These are phyloP conservation scores for Ceratocystis variospora DNA, from an alignment of 2,329 filamentous ascomycete species.

Conservation along the genomic window DNA sequence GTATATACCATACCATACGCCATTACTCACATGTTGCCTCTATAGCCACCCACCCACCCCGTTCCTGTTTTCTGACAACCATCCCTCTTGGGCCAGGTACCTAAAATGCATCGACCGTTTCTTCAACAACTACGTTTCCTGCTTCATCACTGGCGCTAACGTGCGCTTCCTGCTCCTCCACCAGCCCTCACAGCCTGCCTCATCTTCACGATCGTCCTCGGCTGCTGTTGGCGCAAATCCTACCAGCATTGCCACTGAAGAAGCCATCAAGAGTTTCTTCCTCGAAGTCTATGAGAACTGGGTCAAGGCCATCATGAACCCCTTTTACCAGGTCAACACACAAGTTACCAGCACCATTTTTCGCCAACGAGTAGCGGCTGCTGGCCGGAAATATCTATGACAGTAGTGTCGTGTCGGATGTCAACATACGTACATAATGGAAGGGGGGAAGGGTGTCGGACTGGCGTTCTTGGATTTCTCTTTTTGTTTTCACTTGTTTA, in stretches of 20 bases:
- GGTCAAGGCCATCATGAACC: slow-evolving; percentile 94
- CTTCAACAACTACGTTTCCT: slow-evolving; percentile 88
- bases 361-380: slow-evolving; percentile 63
- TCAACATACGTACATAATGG: background rate
- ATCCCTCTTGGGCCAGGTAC: slow-evolving; percentile 46
- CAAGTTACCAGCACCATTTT: slow-evolving; percentile 81
- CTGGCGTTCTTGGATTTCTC: background rate
- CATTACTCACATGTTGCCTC: slow-evolving; percentile 37
- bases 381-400: slow-evolving; percentile 81
- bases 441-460: background rate
- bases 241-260: slow-evolving; percentile 78
- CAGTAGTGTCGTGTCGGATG: slow-evolving; percentile 24
- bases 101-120: slow-evolving; percentile 95
- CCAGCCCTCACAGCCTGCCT: slow-evolving; percentile 42
- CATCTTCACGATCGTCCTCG: slow-evolving; percentile 38
- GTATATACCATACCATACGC: slow-evolving; percentile 21
- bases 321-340: slow-evolving; percentile 80
- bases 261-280: slow-evolving; percentile 92
- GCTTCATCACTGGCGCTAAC: slow-evolving; percentile 85
- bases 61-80: slow-evolving; percentile 47
- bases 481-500: background rate
- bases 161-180: slow-evolving; percentile 91
- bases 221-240: slow-evolving; percentile 74
- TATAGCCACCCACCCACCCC: slow-evolving; percentile 37
- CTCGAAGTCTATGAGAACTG: slow-evolving; percentile 90